A percentile compares a stretch with the other conserved stretches of the same genome.
These are phyloP conservation scores for Nicotiana knightiana DNA, from an alignment of 257 asterid species.

Conservation along the genomic window DNA sequence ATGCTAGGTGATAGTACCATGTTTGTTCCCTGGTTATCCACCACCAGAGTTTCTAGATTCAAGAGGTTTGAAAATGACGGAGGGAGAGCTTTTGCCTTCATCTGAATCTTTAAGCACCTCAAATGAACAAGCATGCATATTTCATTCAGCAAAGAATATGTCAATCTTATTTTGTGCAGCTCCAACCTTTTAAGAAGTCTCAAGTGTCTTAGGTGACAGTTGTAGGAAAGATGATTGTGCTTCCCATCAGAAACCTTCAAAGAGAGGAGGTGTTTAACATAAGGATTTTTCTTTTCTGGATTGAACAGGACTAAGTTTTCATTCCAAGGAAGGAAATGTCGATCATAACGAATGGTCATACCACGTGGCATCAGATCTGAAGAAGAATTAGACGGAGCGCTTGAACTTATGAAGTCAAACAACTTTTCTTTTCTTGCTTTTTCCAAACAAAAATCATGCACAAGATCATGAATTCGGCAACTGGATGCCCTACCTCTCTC, in stretches of 20 bases:
- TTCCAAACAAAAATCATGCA: constrained; percentile 15
- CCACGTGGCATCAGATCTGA: neutral
- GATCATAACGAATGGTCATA: neutral
- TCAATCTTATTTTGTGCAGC: too few species aligned
- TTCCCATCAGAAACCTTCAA: too few species aligned
- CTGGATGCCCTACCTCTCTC: constrained; percentile 13
- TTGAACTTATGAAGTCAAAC: neutral
- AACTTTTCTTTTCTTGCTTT: constrained; percentile 13
- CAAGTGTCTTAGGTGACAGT: too few species aligned
- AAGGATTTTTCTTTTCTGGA: too few species aligned
- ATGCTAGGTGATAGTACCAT: neutral
- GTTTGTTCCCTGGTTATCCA: too few species aligned
- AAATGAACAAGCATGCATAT: too few species aligned
- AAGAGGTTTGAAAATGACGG: neutral
- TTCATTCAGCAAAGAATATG: too few species aligned
- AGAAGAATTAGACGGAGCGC: neutral
- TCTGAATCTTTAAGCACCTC: too few species aligned
- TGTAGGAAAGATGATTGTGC: too few species aligned
- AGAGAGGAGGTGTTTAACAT: too few species aligned
- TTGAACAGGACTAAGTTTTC: too few species aligned
- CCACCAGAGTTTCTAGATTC: neutral
- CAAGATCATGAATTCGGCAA: constrained; percentile 18
- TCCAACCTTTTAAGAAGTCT: too few species aligned
- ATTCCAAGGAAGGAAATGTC: neutral
- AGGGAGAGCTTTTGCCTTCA: neutral